A percentile compares a stretch with the other conserved stretches of the same genome.
Evolutionary conservation across 805 yeast genomes (phyloP).

Genomic region (Barnettozyma californica): DNA sequence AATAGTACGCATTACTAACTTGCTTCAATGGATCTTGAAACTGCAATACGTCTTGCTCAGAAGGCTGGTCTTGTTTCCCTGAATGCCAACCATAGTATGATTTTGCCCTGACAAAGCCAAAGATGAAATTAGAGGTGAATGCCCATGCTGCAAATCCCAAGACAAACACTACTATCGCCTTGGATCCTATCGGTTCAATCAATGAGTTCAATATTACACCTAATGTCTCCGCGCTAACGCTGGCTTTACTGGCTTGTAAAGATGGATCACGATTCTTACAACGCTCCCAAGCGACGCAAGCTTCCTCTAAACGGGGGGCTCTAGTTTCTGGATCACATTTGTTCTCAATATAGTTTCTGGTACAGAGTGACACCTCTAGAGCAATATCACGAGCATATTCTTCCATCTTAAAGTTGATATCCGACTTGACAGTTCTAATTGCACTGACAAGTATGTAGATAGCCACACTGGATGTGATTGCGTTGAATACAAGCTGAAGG

Average conservation of each 20-base stretch:
- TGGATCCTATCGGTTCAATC: slow-evolving; percentile 62
- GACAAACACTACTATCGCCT: slow-evolving; percentile 44
- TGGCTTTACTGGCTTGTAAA: slow-evolving; percentile 43
- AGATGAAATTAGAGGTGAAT: slow-evolving; percentile 56
- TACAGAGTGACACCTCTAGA: slow-evolving; percentile 51
- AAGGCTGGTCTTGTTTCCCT: background rate
- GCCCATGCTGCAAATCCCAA: slow-evolving; percentile 37
- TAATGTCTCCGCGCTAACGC: slow-evolving; percentile 54
- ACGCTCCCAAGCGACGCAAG: slow-evolving; percentile 57
- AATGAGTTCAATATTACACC: slow-evolving; percentile 59
- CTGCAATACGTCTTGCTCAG: background rate
- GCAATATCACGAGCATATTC: slow-evolving; percentile 40
- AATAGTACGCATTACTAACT: background rate
- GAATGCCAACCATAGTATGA: slow-evolving; percentile 33
- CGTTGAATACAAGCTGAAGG: slow-evolving; percentile 50
- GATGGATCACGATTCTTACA: slow-evolving; percentile 57
- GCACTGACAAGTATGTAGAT: slow-evolving; percentile 39
- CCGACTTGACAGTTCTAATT: slow-evolving; percentile 46
- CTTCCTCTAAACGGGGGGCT: slow-evolving; percentile 52
- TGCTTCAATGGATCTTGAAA: background rate
- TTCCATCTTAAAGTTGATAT: slow-evolving; percentile 46
- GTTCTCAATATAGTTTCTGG: slow-evolving; percentile 46
- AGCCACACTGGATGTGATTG: slow-evolving; percentile 39
- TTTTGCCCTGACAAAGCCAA: slow-evolving; percentile 60
- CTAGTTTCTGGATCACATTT: slow-evolving; percentile 49